Evolutionary conservation across 169 alveolate genomes (phyloP).

Genomic region (Plasmodium cynomolgi): DNA sequence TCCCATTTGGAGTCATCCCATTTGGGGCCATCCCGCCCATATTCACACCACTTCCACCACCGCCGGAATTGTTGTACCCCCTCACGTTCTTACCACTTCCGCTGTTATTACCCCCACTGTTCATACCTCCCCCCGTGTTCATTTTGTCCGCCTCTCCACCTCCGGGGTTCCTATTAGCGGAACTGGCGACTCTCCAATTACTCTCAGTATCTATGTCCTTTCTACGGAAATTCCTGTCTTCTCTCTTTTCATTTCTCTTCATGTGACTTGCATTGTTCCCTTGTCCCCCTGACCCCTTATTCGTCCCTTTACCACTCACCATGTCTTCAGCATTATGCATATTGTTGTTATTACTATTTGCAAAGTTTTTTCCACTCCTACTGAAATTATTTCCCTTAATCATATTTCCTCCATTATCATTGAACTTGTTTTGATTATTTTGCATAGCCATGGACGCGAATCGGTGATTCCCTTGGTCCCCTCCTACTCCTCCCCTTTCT

Average conservation of each 20-base stretch:
- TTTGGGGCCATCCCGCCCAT: not conserved
- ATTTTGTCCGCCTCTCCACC: not conserved
- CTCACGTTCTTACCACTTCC: not conserved
- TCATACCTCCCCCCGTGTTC: not conserved
- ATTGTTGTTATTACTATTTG: constrained; percentile 3
- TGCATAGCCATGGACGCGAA: constrained; percentile 1
- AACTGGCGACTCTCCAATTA: constrained; percentile 42
- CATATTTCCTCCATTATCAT: not conserved
- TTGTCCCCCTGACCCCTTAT: not conserved
- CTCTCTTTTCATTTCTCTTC: constrained; percentile 58
- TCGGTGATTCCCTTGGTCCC: not conserved
- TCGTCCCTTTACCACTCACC: not conserved
- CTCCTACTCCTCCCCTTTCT: not conserved
- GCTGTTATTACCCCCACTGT: not conserved
- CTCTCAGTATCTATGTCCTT: constrained; percentile 42
- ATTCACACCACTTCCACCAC: not conserved
- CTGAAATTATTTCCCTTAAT: constrained; percentile 7
- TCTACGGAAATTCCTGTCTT: constrained; percentile 24
- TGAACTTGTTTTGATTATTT: constrained; percentile 1
- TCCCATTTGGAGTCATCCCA: not conserved
- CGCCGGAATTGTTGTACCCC: not conserved
- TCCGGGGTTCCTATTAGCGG: not conserved
- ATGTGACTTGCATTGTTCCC: constrained; percentile 37
- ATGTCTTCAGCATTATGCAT: not conserved
- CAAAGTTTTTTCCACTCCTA: constrained; percentile 13